These are phyloP conservation scores for Xylariaceae sp. DNA, from an alignment of 2,329 filamentous ascomycete genomes.

Conservation along the genomic window DNA sequence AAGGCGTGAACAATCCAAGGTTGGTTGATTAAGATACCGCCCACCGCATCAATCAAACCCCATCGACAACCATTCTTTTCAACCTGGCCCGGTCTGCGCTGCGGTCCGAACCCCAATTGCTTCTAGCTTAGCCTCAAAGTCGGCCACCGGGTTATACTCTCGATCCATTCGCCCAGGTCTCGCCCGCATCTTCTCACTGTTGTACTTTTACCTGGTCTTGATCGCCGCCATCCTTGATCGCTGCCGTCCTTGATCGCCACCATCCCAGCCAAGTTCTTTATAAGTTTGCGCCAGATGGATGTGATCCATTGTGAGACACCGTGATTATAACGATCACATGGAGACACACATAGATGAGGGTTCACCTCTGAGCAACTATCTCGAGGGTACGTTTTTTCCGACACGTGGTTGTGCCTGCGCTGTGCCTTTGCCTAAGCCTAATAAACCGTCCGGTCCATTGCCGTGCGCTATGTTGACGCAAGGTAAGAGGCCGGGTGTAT, in stretches of 20 bases:
- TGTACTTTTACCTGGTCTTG: not conserved
- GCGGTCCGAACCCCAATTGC: constrained; percentile 10
- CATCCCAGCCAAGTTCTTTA: constrained; percentile 5
- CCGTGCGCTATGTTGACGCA: not conserved
- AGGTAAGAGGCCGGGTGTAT: not conserved
- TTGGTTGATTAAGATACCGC: not conserved
- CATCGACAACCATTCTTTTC: constrained; percentile 8
- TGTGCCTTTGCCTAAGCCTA: not conserved
- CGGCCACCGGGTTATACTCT: not conserved
- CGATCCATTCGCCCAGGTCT: not conserved
- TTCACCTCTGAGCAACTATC: constrained; percentile 34
- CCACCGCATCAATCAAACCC: not conserved
- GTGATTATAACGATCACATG: constrained; percentile 31
- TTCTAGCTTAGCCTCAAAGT: constrained; percentile 6
- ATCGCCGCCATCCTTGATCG: constrained; percentile 4
- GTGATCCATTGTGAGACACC: constrained; percentile 27
- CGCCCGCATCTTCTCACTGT: not conserved
- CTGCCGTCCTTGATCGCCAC: constrained; percentile 2
- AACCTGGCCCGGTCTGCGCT: not conserved
- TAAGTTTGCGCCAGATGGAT: constrained; percentile 30
- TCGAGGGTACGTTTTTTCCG: constrained; percentile 27
- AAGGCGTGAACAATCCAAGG: not conserved
- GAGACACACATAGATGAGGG: constrained; percentile 34
- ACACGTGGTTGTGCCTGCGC: not conserved
- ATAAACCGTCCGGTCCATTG: not conserved